phyloP scores from a whole-genome alignment of 768 basidiomycete genomes.

The Aureoboletus auriporus region DNA sequence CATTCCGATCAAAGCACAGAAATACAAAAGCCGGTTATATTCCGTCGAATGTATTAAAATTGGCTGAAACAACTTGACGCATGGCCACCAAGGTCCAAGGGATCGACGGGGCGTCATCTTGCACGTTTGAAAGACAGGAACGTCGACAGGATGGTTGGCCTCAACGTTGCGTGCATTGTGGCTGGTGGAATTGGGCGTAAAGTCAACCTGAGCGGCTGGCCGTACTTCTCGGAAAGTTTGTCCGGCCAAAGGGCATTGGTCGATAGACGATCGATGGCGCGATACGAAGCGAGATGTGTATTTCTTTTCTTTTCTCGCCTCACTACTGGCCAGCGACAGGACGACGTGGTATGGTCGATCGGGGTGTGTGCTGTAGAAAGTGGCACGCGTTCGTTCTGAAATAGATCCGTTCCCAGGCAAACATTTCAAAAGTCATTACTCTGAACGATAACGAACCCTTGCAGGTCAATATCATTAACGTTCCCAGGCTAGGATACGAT shows the following conservation, averaged over 20 bases:
- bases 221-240: conserved; percentile 12
- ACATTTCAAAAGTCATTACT: conserved; percentile 3
- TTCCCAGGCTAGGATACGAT: background rate
- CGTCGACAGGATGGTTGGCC: conserved; percentile 1
- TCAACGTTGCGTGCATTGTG: conserved; percentile 6
- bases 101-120: background rate
- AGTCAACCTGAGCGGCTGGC: background rate
- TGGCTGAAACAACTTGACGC: conserved; percentile 1
- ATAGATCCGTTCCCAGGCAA: conserved; percentile 15
- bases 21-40: conserved; percentile 2
- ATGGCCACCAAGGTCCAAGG: background rate
- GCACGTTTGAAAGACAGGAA: background rate
- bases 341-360: conserved; percentile 10
- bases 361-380: conserved; percentile 7
- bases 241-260: conserved; percentile 10
- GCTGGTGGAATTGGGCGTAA: conserved; percentile 8
- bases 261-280: conserved; percentile 15
- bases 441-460: background rate
- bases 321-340: conserved; percentile 1
- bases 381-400: background rate
- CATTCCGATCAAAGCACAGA: conserved; percentile 10
- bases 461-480: background rate
- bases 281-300: background rate
- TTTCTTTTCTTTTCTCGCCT: background rate
- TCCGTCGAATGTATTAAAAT: conserved; percentile 3